Base-by-base conservation (phyloP, 129 eudicot species). In the Cynara cardunculus region DNA sequence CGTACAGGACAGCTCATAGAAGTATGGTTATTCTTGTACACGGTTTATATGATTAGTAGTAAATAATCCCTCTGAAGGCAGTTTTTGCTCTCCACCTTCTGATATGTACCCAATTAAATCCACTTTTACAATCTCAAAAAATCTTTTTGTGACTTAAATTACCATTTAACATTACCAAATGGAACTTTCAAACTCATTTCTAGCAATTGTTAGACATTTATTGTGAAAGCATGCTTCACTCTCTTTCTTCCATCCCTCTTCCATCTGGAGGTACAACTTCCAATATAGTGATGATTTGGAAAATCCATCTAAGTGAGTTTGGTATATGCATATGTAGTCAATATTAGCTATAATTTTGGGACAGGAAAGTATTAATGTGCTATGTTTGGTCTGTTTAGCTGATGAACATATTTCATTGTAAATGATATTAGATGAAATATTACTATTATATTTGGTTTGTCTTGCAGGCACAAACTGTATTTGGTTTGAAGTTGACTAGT, bases 401-500 rank as follows among this genome's bases (percentile, higher is more conserved):
- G 37, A 71, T 71, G 78, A 56, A 25, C 35, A 12, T 64, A 14
- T 53, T 64, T 19, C 9, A 75, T 59, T 34, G 72, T 81, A 34
- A 12, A 64, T 34, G 25, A 61, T 80, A 64, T 39, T 13, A 4
- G 74, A 41, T 73, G 80, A 21, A 27, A 44, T 64, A 27, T 65
- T 32, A 44, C 24, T 75, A 35, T 44, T 39, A 68, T 44, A 44
- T 66, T 62, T 74, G 77, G 80, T 69, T 72, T 88, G 74, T 86
- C 70, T 89, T 82, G 74, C 86, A 91, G 97, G 93, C 75, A 72
- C 86, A 76, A 10, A 82, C 86, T 53, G 71, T 86, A 72, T 90
- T 91, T 92, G 98, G 98, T 78, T 72, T 94, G 86, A 94, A 84
- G 92, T 89, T 94, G 81, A 76, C 96, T 72, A 89, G 98, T 85